A percentile compares a stretch with the other conserved stretches of the same genome.
Conservation (phyloP, 1,284 basidiomycete species). For the Leucoagaricus sp. region DNA sequence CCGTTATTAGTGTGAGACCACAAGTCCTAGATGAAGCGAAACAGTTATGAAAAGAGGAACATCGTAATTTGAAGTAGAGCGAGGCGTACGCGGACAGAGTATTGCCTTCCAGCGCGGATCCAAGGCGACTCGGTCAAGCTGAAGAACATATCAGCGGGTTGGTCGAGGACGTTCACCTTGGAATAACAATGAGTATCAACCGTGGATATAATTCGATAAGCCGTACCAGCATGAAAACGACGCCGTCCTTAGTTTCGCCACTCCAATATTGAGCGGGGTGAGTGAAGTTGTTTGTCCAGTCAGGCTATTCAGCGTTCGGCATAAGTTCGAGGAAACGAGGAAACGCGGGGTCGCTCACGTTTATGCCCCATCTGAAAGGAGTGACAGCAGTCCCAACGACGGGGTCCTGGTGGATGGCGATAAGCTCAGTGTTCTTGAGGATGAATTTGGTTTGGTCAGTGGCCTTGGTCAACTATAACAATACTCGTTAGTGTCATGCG, state of each 20-base stretch:
- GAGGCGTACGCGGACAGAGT: constrained; percentile 52
- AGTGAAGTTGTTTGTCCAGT: constrained; percentile 50
- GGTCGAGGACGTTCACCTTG: constrained; percentile 55
- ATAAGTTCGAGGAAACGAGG: background rate
- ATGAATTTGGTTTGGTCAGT: constrained; percentile 52
- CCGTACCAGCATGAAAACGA: constrained; percentile 56
- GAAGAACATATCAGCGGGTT: constrained; percentile 59
- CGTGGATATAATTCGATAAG: background rate
- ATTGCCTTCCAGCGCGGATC: constrained; percentile 66
- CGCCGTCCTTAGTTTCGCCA: constrained; percentile 54
- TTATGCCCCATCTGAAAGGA: constrained; percentile 69
- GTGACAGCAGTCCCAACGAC: constrained; percentile 59
- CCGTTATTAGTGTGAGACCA: constrained; percentile 72
- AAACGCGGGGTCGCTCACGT: constrained; percentile 36
- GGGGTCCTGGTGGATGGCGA: constrained; percentile 70
- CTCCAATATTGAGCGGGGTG: constrained; percentile 64
- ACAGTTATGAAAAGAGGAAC: background rate
- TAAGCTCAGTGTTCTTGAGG: constrained; percentile 62
- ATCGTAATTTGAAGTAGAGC: too few species aligned
- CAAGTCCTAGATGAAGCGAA: constrained; percentile 47
- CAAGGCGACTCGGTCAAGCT: constrained; percentile 69
- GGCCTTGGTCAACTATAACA: constrained; percentile 46
- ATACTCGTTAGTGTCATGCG: background rate
- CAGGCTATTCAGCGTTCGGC: constrained; percentile 36
- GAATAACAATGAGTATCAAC: background rate